These are phyloP conservation scores for Mycosphaerella arachidis DNA, from an alignment of 2,329 filamentous ascomycete genomes.

Conservation along the genomic window DNA sequence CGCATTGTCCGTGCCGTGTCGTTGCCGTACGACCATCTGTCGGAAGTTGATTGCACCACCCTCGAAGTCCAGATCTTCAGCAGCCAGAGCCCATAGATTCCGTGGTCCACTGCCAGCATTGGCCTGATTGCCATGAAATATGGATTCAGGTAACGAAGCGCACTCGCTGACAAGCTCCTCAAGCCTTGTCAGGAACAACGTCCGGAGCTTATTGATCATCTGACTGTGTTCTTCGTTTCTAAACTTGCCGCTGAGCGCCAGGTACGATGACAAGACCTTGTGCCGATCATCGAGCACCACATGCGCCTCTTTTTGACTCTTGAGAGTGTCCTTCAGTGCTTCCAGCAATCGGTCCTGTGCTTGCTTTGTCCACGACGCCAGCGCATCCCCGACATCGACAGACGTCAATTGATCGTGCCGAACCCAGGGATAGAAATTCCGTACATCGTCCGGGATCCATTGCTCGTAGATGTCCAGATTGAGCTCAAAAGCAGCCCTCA, in stretches of 20 bases:
- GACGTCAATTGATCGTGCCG: constrained; percentile 64
- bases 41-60: constrained; percentile 55
- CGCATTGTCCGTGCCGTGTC: constrained; percentile 67
- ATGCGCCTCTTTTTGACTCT: constrained; percentile 16
- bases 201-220: constrained; percentile 21
- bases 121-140: constrained; percentile 1
- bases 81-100: constrained; percentile 27
- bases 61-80: constrained; percentile 22
- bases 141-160: constrained; percentile 9
- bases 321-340: constrained; percentile 19
- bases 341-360: constrained; percentile 37
- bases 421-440: constrained; percentile 81
- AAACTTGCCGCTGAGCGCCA: constrained; percentile 22
- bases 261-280: constrained; percentile 26
- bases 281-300: constrained; percentile 24
- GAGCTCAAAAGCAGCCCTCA: constrained; percentile 64
- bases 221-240: constrained; percentile 13
- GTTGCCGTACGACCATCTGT: constrained; percentile 60
- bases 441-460: constrained; percentile 80
- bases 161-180: constrained; percentile 17
- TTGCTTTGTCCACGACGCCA: constrained; percentile 65
- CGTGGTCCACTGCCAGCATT: background rate
- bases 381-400: constrained; percentile 37
- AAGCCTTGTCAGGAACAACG: constrained; percentile 20
- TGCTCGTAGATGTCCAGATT: constrained; percentile 71